A percentile compares a stretch with the other conserved stretches of the same genome.
Conservation (phyloP, 805 yeast genomes). For the Metschnikowia cerradonensis region DNA sequence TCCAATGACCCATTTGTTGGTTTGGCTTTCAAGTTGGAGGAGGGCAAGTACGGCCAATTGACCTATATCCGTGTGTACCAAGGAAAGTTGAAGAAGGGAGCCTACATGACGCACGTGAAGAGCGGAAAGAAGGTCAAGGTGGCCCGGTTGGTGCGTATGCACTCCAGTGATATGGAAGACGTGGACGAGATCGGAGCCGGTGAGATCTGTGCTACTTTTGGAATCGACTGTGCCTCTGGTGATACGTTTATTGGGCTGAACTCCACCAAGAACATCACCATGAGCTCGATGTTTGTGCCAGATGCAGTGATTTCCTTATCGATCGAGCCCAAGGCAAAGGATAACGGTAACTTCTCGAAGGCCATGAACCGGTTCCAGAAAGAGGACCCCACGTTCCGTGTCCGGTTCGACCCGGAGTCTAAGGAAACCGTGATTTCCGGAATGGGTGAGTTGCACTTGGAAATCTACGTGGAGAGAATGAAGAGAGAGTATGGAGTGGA, state of each 20-base stretch:
- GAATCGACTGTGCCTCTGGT: slow-evolving; percentile 98
- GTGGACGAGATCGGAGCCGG: slow-evolving; percentile 94
- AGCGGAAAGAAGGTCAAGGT: slow-evolving; percentile 92
- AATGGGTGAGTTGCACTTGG: slow-evolving; percentile 97
- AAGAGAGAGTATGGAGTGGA: slow-evolving; percentile 95
- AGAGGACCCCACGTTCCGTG: slow-evolving; percentile 98
- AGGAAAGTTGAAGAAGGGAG: slow-evolving; percentile 89
- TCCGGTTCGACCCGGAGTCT: slow-evolving; percentile 81
- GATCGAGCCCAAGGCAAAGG: slow-evolving; percentile 82
- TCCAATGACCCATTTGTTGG: slow-evolving; percentile 82
- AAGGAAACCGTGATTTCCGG: slow-evolving; percentile 95
- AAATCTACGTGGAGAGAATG: slow-evolving; percentile 97
- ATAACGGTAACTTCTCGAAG: slow-evolving; percentile 83
- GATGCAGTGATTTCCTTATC: slow-evolving; percentile 96
- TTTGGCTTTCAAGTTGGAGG: slow-evolving; percentile 97
- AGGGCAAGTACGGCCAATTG: slow-evolving; percentile 96
- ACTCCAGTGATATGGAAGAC: slow-evolving; percentile 98
- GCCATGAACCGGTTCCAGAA: slow-evolving; percentile 97
- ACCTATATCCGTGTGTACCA: slow-evolving; percentile 97
- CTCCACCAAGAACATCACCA: slow-evolving; percentile 62
- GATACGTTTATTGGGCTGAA: slow-evolving; percentile 90
- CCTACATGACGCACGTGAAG: slow-evolving; percentile 81
- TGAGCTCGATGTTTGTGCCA: slow-evolving; percentile 98
- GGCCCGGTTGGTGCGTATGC: slow-evolving; percentile 95
- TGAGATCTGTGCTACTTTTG: slow-evolving; percentile 98